Evolutionary conservation across 805 yeast species (phyloP), one percentile per base, ranked within the genome.

Genomic region (Metschnikowia peoriensis): DNA sequence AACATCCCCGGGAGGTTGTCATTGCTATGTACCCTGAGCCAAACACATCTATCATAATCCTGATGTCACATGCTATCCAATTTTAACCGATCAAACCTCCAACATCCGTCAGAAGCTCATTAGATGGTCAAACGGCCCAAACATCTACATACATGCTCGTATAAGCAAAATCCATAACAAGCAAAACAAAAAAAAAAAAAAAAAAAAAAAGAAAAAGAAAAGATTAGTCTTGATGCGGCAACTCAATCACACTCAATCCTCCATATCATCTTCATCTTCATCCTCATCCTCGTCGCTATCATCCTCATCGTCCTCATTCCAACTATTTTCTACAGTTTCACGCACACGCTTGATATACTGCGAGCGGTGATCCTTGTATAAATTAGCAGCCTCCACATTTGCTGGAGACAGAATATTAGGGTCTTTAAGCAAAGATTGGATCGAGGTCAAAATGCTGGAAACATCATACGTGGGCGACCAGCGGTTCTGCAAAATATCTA

Each of bases 391-490:
- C 70, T 94, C 99, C 7, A 89, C 98, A 63, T 94, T 94, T 1
- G 99, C 99, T 1, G 99, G 99, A 27, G 97, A 88, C 48, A 92
- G 85, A 45, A 92, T 96, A 67, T 94, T 94, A 15, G 99, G 99
- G 67, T 94, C 99, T 70, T 94, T 94, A 61, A 94, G 77, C 57
- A 94, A 78, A 51, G 92, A 85, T 68, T 94, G 99, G 53, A 94
- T 85, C 28, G 97, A 89, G 1, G 99, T 94, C 61, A 94, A 77
- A 51, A 94, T 93, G 11, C 97, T 90, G 10, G 97, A 91, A 38
- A 94, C 99, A 66, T 94, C 99, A 66, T 93, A 94, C 0, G 99
- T 94, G 11, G 99, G 99, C 28, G 96, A 88, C 99, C 99, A 94
- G 67, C 98, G 80, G 73, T 93, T 94, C 68, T 94, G 99, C 60